Conservation (phyloP, 768 basidiomycete species). For the Lentinula raphanica region DNA sequence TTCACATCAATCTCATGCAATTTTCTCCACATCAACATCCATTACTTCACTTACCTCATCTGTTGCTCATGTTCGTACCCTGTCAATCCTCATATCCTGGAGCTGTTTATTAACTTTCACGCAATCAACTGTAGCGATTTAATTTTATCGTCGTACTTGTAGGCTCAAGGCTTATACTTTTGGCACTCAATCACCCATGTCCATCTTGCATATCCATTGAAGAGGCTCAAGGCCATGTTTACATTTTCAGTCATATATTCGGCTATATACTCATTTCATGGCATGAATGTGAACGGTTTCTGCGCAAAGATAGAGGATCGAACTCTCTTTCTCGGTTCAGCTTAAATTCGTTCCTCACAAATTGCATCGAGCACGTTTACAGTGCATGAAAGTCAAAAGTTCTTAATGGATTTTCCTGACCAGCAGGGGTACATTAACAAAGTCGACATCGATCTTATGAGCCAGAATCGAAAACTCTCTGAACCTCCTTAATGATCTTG, state of each 20-base stretch:
- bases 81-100: not conserved
- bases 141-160: conserved; percentile 4
- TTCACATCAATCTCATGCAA: not conserved
- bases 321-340: too few species aligned
- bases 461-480: too few species aligned
- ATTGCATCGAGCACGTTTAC: too few species aligned
- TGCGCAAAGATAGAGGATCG: not conserved
- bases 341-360: too few species aligned
- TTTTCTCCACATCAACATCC: not conserved
- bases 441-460: too few species aligned
- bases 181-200: not conserved
- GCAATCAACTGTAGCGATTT: conserved; percentile 6
- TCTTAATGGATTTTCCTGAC: too few species aligned
- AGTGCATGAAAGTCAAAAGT: too few species aligned
- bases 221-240: conserved; percentile 5
- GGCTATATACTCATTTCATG: not conserved
- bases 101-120: not conserved
- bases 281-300: not conserved
- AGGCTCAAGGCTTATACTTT: conserved; percentile 9
- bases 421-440: too few species aligned
- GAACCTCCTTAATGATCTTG: too few species aligned
- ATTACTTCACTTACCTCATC: too few species aligned
- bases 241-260: not conserved
- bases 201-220: conserved; percentile 2
- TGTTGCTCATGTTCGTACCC: not conserved